Evolutionary conservation across 805 yeast species (phyloP).

Genomic region (Metschnikowia cerradonensis): DNA sequence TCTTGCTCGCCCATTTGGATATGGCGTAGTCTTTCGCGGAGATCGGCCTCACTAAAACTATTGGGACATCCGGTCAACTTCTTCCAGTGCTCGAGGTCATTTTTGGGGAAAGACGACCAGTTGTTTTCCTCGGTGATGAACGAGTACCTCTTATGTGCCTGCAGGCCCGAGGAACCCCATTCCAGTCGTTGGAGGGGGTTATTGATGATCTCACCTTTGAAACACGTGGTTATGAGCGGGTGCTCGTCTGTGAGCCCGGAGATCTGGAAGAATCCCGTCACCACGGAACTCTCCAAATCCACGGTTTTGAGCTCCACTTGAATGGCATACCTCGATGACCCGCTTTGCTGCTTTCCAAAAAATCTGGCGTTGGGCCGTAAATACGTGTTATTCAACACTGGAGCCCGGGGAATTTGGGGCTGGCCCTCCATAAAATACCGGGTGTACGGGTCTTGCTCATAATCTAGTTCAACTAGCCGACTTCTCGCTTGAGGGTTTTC

Average conservation of each 20-base stretch:
- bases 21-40: conserved; percentile 23
- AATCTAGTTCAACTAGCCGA: background rate
- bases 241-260: conserved; percentile 59
- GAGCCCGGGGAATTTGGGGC: conserved; percentile 9
- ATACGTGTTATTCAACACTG: conserved; percentile 37
- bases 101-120: conserved; percentile 48
- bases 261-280: conserved; percentile 61
- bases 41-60: conserved; percentile 43
- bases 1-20: conserved; percentile 32
- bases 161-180: conserved; percentile 19
- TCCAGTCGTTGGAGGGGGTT: conserved; percentile 30
- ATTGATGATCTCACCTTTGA: conserved; percentile 68
- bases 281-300: conserved; percentile 44
- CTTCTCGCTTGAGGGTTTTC: background rate
- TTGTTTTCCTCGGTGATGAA: conserved; percentile 54
- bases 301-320: conserved; percentile 65
- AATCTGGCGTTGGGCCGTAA: conserved; percentile 61
- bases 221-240: conserved; percentile 66
- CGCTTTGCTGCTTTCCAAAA: conserved; percentile 68
- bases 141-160: conserved; percentile 33
- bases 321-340: conserved; percentile 60
- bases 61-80: conserved; percentile 41
- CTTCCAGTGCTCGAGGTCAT: conserved; percentile 50
- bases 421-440: conserved; percentile 6
- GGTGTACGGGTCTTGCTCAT: conserved; percentile 8